Percentiles rank a stretch among this genome's conserved stretches.
phyloP scores from a whole-genome alignment of 495 filamentous ascomycete genomes.

The Cercophora samala region DNA sequence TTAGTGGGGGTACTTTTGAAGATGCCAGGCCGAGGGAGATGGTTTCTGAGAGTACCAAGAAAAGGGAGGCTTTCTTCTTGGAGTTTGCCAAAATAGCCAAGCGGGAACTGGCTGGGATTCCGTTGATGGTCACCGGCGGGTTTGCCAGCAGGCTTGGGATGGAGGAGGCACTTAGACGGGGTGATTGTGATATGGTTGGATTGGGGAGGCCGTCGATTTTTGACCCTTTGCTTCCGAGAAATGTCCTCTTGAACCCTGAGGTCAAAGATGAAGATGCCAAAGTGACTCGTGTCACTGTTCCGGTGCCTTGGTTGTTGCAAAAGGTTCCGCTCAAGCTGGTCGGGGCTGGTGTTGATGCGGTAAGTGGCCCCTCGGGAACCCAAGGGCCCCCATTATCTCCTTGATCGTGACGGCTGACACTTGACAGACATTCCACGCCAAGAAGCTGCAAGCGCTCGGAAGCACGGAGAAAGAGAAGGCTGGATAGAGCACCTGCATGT shows the following conservation, averaged over 20 bases:
- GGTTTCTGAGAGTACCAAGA: slow-evolving; percentile 39
- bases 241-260: slow-evolving; percentile 51
- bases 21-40: slow-evolving; percentile 28
- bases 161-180: slow-evolving; percentile 47
- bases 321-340: slow-evolving; percentile 39
- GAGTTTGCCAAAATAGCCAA: slow-evolving; percentile 52
- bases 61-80: slow-evolving; percentile 62
- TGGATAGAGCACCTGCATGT: not conserved
- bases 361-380: slow-evolving; percentile 24
- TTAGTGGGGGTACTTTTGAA: slow-evolving; percentile 59
- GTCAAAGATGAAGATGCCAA: slow-evolving; percentile 49
- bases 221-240: slow-evolving; percentile 47
- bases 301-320: slow-evolving; percentile 33
- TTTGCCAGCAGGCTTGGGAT: slow-evolving; percentile 56
- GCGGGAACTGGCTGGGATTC: slow-evolving; percentile 39
- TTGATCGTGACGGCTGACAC: not conserved
- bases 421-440: not conserved
- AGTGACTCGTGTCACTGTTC: slow-evolving; percentile 39
- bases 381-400: not conserved
- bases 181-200: slow-evolving; percentile 58
- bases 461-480: not conserved
- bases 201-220: slow-evolving; percentile 53
- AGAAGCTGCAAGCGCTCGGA: slow-evolving; percentile 4
- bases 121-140: slow-evolving; percentile 48
- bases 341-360: slow-evolving; percentile 46